Percentiles rank a stretch among this genome's conserved stretches.
phyloP scores from a whole-genome alignment of 331 rosid genomes.

The Saraca asoca region DNA sequence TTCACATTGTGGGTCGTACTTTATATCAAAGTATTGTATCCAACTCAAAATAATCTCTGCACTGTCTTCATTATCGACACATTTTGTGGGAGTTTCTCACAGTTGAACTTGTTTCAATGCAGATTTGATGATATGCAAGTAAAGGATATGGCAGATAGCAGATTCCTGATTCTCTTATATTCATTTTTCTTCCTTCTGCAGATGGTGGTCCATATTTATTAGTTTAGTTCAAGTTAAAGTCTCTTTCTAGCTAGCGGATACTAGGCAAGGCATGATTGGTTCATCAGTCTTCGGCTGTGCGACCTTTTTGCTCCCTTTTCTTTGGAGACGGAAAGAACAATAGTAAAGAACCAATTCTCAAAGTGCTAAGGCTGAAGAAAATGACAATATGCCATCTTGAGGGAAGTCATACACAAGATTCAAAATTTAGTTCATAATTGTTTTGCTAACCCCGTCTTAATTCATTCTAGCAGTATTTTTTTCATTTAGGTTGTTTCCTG shows the following conservation, averaged over 20 bases:
- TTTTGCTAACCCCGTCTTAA: slow-evolving; percentile 45
- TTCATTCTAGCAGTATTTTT: slow-evolving; percentile 45
- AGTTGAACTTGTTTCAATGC: slow-evolving; percentile 28
- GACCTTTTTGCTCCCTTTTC: slow-evolving; percentile 34
- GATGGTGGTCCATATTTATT: slow-evolving; percentile 32
- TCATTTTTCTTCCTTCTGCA: slow-evolving; percentile 45
- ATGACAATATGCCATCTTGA: slow-evolving; percentile 27
- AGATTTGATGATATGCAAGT: slow-evolving; percentile 37
- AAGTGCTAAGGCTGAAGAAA: slow-evolving; percentile 33
- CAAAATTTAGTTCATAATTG: slow-evolving; percentile 36
- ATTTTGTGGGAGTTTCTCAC: slow-evolving; percentile 29
- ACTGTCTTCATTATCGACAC: neutral
- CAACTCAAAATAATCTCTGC: neutral
- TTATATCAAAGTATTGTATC: slow-evolving; percentile 1
- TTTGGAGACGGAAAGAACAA: slow-evolving; percentile 22
- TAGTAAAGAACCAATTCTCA: slow-evolving; percentile 29
- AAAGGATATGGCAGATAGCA: slow-evolving; percentile 27
- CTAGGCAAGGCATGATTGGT: slow-evolving; percentile 26
- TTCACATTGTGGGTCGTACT: neutral
- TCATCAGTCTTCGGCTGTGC: slow-evolving; percentile 29
- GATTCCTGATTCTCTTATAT: slow-evolving; percentile 42
- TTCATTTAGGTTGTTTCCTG: slow-evolving; percentile 33
- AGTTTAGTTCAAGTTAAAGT: slow-evolving; percentile 10
- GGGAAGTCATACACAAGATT: slow-evolving; percentile 39
- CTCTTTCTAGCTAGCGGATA: neutral